Evolutionary conservation across 768 basidiomycete species (phyloP).

Genomic region (Hydnomerulius pinastri): DNA sequence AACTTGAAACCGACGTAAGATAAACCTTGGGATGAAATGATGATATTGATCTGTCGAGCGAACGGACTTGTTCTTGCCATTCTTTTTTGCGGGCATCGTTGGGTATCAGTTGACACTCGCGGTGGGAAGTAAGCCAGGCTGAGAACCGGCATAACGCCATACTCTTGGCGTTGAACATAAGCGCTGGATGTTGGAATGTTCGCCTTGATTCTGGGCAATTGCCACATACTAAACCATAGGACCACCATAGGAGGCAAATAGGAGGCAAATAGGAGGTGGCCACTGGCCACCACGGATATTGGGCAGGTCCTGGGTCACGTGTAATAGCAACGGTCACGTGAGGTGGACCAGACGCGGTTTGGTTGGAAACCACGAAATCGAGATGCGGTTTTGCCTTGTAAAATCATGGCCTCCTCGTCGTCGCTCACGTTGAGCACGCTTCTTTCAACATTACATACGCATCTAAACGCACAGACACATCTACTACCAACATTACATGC

Average conservation of each 20-base stretch:
- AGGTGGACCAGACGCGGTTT: conserved; percentile 19
- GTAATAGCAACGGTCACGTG: conserved; percentile 31
- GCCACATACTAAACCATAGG: too few species aligned
- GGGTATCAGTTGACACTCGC: background rate
- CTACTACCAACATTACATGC: conserved; percentile 80
- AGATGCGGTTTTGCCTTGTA: conserved; percentile 9
- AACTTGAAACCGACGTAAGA: conserved; percentile 5
- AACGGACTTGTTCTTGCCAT: background rate
- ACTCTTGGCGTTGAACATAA: too few species aligned
- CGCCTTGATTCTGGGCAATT: too few species aligned
- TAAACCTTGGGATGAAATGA: conserved; percentile 13
- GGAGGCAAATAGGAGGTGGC: too few species aligned
- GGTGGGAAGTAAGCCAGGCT: background rate
- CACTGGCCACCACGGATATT: background rate
- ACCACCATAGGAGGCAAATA: too few species aligned
- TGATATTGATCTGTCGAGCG: conserved; percentile 5
- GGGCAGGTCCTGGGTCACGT: conserved; percentile 13
- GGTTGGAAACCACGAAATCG: conserved; percentile 19
- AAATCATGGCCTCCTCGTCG: conserved; percentile 31
- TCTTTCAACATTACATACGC: conserved; percentile 74
- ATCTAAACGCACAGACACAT: conserved; percentile 79
- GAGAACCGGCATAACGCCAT: background rate
- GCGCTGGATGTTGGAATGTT: too few species aligned
- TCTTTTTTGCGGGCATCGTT: background rate
- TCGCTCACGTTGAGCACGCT: conserved; percentile 57